These are phyloP conservation scores for Aspergillus diversus DNA, from an alignment of 495 filamentous ascomycete species.

Conservation along the genomic window DNA sequence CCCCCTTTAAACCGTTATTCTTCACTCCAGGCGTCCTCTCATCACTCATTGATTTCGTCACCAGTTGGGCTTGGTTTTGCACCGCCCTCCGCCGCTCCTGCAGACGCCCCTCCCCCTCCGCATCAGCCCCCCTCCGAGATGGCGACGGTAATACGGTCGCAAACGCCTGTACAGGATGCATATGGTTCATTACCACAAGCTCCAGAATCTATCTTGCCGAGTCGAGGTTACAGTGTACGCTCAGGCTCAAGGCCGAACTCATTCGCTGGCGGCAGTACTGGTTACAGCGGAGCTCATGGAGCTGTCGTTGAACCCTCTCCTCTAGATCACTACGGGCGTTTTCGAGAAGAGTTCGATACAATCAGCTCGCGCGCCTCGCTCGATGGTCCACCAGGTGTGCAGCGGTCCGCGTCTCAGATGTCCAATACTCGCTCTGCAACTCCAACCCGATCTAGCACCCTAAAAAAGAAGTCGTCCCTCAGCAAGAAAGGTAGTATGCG, in stretches of 20 bases:
- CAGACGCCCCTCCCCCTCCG: constrained; percentile 24
- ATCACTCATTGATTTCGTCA: constrained; percentile 18
- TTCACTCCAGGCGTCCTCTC: constrained; percentile 12
- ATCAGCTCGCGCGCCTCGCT: constrained; percentile 66
- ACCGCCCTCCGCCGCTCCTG: constrained; percentile 21
- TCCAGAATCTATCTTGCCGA: constrained; percentile 33
- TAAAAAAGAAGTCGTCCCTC: constrained; percentile 85
- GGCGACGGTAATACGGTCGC: constrained; percentile 49
- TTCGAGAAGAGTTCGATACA: constrained; percentile 74
- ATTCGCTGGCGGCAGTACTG: constrained; percentile 39
- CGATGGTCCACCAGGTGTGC: constrained; percentile 52
- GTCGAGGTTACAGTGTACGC: constrained; percentile 37
- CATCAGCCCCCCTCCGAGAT: constrained; percentile 30
- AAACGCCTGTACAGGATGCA: constrained; percentile 48
- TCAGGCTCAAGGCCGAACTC: constrained; percentile 45
- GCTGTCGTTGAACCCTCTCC: constrained; percentile 45
- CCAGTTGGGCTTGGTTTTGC: constrained; percentile 24
- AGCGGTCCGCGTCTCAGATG: constrained; percentile 57
- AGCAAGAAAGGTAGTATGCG: constrained; percentile 73
- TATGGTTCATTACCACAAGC: constrained; percentile 38
- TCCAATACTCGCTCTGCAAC: constrained; percentile 52
- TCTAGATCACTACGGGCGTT: constrained; percentile 53
- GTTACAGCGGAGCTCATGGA: constrained; percentile 44
- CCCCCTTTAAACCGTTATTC: constrained; percentile 10
- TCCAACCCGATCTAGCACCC: constrained; percentile 72